Conservation (phyloP, 2,329 filamentous ascomycete genomes). For the Pyrenophora graminea region DNA sequence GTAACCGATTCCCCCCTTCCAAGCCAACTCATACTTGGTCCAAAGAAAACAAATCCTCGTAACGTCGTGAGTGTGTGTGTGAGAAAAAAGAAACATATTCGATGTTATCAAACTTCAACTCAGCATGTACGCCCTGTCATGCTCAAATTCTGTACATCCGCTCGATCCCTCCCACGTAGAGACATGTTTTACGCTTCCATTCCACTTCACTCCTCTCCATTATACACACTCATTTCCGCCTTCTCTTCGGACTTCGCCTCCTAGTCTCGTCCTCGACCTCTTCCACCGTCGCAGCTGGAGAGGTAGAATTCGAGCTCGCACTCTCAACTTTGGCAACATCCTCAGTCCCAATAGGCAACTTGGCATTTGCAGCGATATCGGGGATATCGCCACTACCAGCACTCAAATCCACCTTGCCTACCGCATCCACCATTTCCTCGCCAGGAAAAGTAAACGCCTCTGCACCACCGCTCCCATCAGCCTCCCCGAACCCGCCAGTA, state of each 20-base stretch:
- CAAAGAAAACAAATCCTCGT: no score
- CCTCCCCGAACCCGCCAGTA: not conserved
- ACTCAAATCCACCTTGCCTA: not conserved
- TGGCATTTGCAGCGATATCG: no score
- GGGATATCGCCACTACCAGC: not conserved
- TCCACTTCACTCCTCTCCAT: no score
- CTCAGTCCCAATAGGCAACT: not conserved
- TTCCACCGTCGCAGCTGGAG: conserved; percentile 44
- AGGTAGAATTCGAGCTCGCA: conserved; percentile 45
- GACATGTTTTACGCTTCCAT: no score
- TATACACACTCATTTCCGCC: conserved; percentile 24
- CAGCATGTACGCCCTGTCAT: not conserved
- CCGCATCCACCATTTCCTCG: conserved; percentile 12
- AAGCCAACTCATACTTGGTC: no score
- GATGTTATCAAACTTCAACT: no score
- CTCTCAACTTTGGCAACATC: conserved; percentile 44
- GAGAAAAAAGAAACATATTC: no score
- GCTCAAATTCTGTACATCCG: not conserved
- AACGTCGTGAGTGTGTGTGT: no score
- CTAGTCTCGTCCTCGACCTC: conserved; percentile 43
- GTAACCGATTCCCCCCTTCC: no score
- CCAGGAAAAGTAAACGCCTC: not conserved
- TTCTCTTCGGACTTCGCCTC: conserved; percentile 36
- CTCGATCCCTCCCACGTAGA: no score
- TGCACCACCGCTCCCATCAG: conserved; percentile 11